These are phyloP conservation scores for Boletales sp. DNA, from an alignment of 768 basidiomycete species.

Conservation along the genomic window DNA sequence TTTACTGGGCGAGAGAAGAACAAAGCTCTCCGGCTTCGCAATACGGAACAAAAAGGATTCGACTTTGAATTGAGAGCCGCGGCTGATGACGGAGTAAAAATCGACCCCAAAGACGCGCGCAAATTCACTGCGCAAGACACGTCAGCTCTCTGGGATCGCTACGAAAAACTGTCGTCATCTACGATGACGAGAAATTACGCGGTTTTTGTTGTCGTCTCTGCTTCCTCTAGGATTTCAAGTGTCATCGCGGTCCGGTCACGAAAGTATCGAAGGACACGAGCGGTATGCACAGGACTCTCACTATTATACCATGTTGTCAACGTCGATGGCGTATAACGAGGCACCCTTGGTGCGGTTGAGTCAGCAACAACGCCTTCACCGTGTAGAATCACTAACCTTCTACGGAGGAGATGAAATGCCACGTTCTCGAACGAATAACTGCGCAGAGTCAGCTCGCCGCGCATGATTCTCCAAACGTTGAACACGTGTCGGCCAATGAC, in stretches of 20 bases:
- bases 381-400: slow-evolving; percentile 48
- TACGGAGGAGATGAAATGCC: slow-evolving; percentile 72
- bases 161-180: too few relatives aligned
- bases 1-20: slow-evolving; percentile 87
- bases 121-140: slow-evolving; percentile 68
- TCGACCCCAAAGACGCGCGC: slow-evolving; percentile 97
- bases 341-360: slow-evolving; percentile 49
- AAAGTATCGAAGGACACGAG: slow-evolving; percentile 60
- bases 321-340: slow-evolving; percentile 61
- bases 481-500: slow-evolving; percentile 87
- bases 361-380: not conserved
- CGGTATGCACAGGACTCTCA: slow-evolving; percentile 49
- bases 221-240: slow-evolving; percentile 75
- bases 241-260: slow-evolving; percentile 61
- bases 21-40: slow-evolving; percentile 91
- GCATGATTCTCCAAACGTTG: slow-evolving; percentile 91
- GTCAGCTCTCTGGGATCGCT: not conserved
- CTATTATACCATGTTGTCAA: slow-evolving; percentile 71
- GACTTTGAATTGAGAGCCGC: slow-evolving; percentile 98
- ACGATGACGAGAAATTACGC: slow-evolving; percentile 50
- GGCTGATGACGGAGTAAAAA: slow-evolving; percentile 90
- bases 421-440: slow-evolving; percentile 91
- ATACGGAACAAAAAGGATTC: slow-evolving; percentile 99
- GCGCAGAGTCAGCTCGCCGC: slow-evolving; percentile 71
- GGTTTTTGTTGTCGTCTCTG: slow-evolving; percentile 83